Evolutionary conservation across 495 filamentous ascomycete species (phyloP), one percentile per base, ranked within the genome.

Genomic region (Sordaria brevicollis): DNA sequence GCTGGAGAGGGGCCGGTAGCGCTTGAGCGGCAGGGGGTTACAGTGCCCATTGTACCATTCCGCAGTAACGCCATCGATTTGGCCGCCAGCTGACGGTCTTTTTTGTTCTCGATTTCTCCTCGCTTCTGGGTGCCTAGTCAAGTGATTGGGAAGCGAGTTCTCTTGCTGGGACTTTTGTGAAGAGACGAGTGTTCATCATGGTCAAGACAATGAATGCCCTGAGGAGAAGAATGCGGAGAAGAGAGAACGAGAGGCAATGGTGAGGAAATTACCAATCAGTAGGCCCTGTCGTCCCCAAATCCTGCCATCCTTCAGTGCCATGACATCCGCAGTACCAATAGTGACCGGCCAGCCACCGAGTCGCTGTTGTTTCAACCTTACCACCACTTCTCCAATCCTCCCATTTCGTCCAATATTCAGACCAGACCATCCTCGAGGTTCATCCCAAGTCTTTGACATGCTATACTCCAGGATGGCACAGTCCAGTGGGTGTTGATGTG

Each of bases 21-120:
- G 69, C 73, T 70, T 69, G 68, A 69, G 72, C 72, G 74, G 77
- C 73, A 76, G 71, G 72, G 76, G 43, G 67, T 65, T 66, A 72
- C 68, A 57, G 54, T 6, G 25, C 19, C 19, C 43, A 54, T 49
- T 49, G 38, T 19, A 25, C 41, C 41, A 49, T 54, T 25, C 4
- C 43, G 43, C 43, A 54, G 43, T 54, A 25, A 54, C 43, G 43
- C 43, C 19, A 54, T 54, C 43, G 19, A n/a, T 54, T 25, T 54
- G 43, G 43, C 43, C 43, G 43, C n/a, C 10, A 54, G 3, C 8
- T 11, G 19, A 54, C 17, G 19, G 19, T 54, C 43, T 54, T n/a
- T n/a, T n/a, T n/a, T 10, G 19, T 19, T 13, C 19, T 54, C 43
- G 10, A 25, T 49, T 10, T 21, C 41, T 21, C 19, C 41, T 49